Evolutionary conservation across 306 rosid genomes (phyloP).

Genomic region (Calophaca sinica): DNA sequence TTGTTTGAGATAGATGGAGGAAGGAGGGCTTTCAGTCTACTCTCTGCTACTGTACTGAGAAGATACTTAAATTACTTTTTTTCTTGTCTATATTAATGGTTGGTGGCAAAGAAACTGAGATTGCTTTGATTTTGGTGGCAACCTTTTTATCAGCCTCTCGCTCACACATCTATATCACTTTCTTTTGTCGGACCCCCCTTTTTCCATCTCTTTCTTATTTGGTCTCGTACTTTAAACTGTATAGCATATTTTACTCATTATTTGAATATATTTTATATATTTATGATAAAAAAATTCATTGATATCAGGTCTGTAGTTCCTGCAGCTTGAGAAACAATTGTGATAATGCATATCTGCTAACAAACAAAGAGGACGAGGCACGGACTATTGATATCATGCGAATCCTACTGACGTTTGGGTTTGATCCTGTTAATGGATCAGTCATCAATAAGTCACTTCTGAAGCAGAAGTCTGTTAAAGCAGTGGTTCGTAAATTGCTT

Average conservation of each 20-base stretch:
- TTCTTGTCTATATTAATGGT: slow-evolving; percentile 8
- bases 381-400: slow-evolving; percentile 90
- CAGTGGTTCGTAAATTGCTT: slow-evolving; percentile 87
- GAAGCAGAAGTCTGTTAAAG: slow-evolving; percentile 78
- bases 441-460: slow-evolving; percentile 67
- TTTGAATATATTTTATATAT: slow-evolving; percentile 25
- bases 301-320: slow-evolving; percentile 96
- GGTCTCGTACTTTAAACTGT: slow-evolving; percentile 11
- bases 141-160: slow-evolving; percentile 7
- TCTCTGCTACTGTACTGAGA: not conserved
- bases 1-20: slow-evolving; percentile 36
- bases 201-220: slow-evolving; percentile 32
- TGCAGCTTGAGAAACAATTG: slow-evolving; percentile 95
- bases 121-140: slow-evolving; percentile 32
- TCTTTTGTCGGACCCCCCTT: not conserved
- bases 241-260: slow-evolving; percentile 9
- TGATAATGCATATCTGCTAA: slow-evolving; percentile 79
- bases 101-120: slow-evolving; percentile 8
- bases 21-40: not conserved
- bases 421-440: slow-evolving; percentile 77
- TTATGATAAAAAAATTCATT: slow-evolving; percentile 47
- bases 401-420: slow-evolving; percentile 73
- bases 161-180: not conserved
- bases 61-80: not conserved
- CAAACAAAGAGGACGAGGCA: slow-evolving; percentile 94